These are phyloP conservation scores for Suillus weaverae DNA, from an alignment of 768 basidiomycete genomes.

Conservation along the genomic window DNA sequence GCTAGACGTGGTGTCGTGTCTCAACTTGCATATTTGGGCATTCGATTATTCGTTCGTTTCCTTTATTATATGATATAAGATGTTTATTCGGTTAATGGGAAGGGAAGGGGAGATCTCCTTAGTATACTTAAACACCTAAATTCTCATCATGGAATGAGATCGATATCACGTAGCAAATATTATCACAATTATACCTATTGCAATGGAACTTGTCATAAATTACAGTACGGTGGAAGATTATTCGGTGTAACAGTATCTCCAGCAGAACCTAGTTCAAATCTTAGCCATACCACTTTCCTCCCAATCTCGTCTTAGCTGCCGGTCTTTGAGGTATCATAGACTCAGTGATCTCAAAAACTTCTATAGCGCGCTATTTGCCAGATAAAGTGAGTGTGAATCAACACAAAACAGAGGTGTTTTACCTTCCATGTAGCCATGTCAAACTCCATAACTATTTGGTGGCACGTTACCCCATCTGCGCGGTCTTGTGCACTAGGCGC, in stretches of 20 bases:
- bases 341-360: conserved; percentile 78
- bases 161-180: not conserved
- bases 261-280: not conserved
- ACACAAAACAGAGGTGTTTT: conserved; percentile 17
- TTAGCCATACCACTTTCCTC: conserved; percentile 74
- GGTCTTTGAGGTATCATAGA: conserved; percentile 76
- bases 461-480: conserved; percentile 61
- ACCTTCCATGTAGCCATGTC: conserved; percentile 91
- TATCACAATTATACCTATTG: conserved; percentile 1
- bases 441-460: conserved; percentile 89
- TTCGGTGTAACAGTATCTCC: not conserved
- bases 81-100: not conserved
- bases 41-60: not conserved
- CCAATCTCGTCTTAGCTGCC: conserved; percentile 53
- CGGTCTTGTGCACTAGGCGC: conserved; percentile 66
- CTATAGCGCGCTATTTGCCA: conserved; percentile 70
- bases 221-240: not conserved
- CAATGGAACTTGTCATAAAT: not conserved
- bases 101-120: not conserved
- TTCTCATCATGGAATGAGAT: not conserved
- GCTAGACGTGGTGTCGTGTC: conserved; percentile 34
- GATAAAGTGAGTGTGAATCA: not conserved
- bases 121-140: not conserved
- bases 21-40: not conserved
- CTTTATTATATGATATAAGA: not conserved